phyloP scores from a whole-genome alignment of 257 asterid species.

The Solanum gracilifrons region DNA sequence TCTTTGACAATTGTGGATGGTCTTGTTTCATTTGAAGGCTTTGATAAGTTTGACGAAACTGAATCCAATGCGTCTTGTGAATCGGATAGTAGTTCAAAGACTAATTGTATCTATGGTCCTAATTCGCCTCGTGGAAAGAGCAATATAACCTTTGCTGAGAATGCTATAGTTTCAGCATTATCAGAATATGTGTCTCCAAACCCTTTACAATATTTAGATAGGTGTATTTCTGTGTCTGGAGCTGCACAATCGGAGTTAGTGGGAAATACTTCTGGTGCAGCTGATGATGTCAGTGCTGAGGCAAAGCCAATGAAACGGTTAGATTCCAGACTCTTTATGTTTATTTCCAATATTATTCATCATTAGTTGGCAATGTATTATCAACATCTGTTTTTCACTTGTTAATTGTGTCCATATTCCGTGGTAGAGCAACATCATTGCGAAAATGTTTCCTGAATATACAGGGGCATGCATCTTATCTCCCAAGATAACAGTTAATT shows the following conservation, averaged over 20 bases:
- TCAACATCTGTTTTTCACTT: neutral
- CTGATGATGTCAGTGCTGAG: conserved; percentile 24
- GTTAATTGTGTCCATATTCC: neutral
- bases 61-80: conserved; percentile 29
- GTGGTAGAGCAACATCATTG: neutral
- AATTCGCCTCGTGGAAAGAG: conserved; percentile 68
- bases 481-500: neutral
- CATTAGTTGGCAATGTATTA: neutral
- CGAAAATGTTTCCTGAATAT: neutral
- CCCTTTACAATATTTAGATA: conserved; percentile 36
- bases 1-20: conserved; percentile 32
- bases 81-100: conserved; percentile 32
- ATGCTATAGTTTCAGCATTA: conserved; percentile 52
- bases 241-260: conserved; percentile 17
- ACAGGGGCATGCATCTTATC: neutral
- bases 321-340: conserved; percentile 13
- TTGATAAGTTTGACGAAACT: conserved; percentile 16
- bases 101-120: conserved; percentile 60
- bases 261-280: conserved; percentile 19
- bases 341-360: neutral
- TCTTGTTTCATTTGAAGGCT: conserved; percentile 19
- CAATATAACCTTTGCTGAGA: conserved; percentile 35
- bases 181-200: conserved; percentile 41
- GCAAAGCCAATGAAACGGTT: conserved; percentile 45
- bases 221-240: conserved; percentile 22